Evolutionary conservation across 352 stramenopile species (phyloP), one percentile per base, ranked within the genome.

Genomic region (Halophytophthora batemanensis): DNA sequence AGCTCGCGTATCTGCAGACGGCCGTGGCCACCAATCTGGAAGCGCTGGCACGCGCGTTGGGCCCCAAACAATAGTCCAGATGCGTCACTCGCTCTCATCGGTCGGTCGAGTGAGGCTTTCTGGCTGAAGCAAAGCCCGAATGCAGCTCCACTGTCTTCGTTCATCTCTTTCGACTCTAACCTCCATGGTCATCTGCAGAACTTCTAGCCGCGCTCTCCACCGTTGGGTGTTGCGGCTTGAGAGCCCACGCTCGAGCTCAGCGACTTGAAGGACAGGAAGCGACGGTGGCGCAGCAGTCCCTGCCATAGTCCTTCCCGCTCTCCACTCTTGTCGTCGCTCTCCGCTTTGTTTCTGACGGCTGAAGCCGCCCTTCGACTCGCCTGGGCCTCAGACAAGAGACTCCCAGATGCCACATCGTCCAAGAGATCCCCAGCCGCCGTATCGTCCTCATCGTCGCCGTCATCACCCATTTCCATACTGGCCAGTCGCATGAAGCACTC

Each of bases 401-500:
- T 44, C 12, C 11, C 36, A 15, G 31, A 44, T 12, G 35, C 52
- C 13, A 50, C 49, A 14, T 74, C 56, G 10, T 21, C 53, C 11
- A 62, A 45, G 37, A 61, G n/a, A n/a, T n/a, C n/a, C n/a, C n/a
- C n/a, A n/a, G n/a, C n/a, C n/a, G n/a, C n/a, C n/a, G n/a, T n/a
- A n/a, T n/a, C 46, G 14, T 66, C 51, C 22, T 66, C 51, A 25
- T 60, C 50, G 14, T 65, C 61, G 41, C 67, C 64, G 46, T 57
- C 60, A 23, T 53, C 69, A 31, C 79, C 74, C 42, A 89, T 72
- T 51, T 79, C 74, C 13, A 69, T 61, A 39, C 63, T 87, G 23
- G 83, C 83, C 19, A 90, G 66, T 14, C 82, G 74, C 77, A 93
- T 93, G 62, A 75, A 93, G 14, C 70, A 72, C 38, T 93, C 83